Evolutionary conservation across 108 stramenopile species (phyloP).

Genomic region (Cylindrotheca closterium): DNA sequence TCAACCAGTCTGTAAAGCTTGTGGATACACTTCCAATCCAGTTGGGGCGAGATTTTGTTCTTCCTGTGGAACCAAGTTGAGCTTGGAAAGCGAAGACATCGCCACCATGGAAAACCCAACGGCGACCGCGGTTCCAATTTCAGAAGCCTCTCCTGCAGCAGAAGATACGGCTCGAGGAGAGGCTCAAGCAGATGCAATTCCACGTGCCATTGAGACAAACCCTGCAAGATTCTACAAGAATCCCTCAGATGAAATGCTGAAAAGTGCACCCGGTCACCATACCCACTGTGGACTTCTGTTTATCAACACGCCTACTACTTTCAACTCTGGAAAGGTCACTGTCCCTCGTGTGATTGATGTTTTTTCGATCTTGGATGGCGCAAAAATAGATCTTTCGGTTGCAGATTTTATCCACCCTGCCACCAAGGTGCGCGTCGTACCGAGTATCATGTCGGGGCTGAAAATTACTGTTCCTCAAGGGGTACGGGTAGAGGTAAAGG

Average conservation of each 20-base stretch:
- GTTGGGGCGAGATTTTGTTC: background rate
- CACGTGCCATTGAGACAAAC: background rate
- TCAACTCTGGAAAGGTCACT: background rate
- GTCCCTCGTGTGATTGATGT: background rate
- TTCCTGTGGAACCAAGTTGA: background rate
- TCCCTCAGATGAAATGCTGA: background rate
- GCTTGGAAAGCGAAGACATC: background rate
- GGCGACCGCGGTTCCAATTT: background rate
- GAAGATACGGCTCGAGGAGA: background rate
- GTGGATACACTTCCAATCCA: background rate
- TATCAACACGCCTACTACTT: background rate
- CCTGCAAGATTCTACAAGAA: background rate
- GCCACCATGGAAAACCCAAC: background rate
- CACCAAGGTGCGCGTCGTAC: background rate
- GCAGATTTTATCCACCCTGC: constrained; percentile 2
- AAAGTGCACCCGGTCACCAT: background rate
- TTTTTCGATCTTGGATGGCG: background rate
- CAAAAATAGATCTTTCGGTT: constrained; percentile 2
- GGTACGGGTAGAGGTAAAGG: background rate
- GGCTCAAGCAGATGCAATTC: background rate
- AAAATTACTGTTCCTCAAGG: constrained; percentile 1
- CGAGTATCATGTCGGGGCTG: background rate
- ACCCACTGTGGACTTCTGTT: background rate
- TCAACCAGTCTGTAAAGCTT: background rate
- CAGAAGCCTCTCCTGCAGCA: background rate